Percentiles rank a stretch among this genome's conserved stretches.
Evolutionary conservation across 2,329 filamentous ascomycete genomes (phyloP).

Genomic region (Calonectria montana): DNA sequence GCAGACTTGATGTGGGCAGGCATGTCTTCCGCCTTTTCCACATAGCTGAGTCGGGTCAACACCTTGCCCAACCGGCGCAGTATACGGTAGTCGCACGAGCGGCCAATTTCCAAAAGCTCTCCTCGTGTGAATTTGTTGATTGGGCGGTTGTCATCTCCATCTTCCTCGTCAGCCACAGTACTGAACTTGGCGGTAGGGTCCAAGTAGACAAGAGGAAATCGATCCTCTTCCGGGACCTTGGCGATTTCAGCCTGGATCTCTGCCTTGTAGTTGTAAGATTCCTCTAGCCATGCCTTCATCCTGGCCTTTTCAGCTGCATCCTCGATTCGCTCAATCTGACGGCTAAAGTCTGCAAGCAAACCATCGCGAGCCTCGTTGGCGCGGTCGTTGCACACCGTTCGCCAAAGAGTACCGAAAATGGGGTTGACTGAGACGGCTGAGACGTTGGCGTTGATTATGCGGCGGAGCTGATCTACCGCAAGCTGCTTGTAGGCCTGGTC

Average conservation of each 20-base stretch:
- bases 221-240: constrained; percentile 49
- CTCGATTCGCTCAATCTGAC: constrained; percentile 50
- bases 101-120: constrained; percentile 63
- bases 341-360: constrained; percentile 56
- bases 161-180: constrained; percentile 32
- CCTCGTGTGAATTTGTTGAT: constrained; percentile 53
- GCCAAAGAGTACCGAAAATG: constrained; percentile 62
- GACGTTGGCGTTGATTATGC: constrained; percentile 58
- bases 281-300: constrained; percentile 61
- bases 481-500: constrained; percentile 52
- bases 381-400: constrained; percentile 60
- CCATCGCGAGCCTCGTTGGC: constrained; percentile 52
- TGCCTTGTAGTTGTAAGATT: constrained; percentile 60
- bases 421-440: constrained; percentile 59
- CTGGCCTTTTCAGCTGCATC: constrained; percentile 47
- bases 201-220: constrained; percentile 61
- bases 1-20: constrained; percentile 55
- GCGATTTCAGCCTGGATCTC: constrained; percentile 55
- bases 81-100: constrained; percentile 61
- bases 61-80: constrained; percentile 59
- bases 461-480: constrained; percentile 52
- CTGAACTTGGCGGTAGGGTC: constrained; percentile 59
- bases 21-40: constrained; percentile 52
- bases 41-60: constrained; percentile 59
- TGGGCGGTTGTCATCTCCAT: constrained; percentile 27